Evolutionary conservation across 768 basidiomycete species (phyloP).

Genomic region (Leccinum variicolor): DNA sequence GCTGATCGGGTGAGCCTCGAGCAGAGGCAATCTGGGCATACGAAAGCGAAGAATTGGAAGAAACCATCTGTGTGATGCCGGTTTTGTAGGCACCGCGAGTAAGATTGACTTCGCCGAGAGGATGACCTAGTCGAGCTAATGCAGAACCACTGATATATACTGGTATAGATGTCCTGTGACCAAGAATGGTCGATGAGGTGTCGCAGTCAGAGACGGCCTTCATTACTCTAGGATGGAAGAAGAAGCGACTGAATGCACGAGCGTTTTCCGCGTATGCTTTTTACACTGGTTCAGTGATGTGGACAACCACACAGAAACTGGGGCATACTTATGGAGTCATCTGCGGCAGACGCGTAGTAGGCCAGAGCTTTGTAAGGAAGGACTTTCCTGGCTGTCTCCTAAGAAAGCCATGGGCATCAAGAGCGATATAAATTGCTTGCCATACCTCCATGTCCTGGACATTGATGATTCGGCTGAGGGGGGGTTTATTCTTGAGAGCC

Average conservation of each 20-base stretch:
- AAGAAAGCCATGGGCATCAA: neutral
- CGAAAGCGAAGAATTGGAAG: constrained; percentile 72
- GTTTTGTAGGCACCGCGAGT: constrained; percentile 62
- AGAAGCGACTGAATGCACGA: constrained; percentile 81
- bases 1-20: constrained; percentile 50
- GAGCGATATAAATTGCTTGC: neutral
- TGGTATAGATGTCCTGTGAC: constrained; percentile 68
- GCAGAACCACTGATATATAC: constrained; percentile 84
- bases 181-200: constrained; percentile 71
- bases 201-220: constrained; percentile 59
- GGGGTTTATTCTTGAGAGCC: constrained; percentile 59
- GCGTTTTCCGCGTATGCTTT: constrained; percentile 65
- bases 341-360: constrained; percentile 84
- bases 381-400: constrained; percentile 70
- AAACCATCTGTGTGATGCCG: constrained; percentile 83
- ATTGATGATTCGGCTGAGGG: constrained; percentile 66
- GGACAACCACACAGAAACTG: constrained; percentile 5
- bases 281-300: constrained; percentile 9
- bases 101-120: constrained; percentile 83
- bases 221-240: constrained; percentile 85
- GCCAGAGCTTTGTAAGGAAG: constrained; percentile 74
- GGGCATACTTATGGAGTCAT: constrained; percentile 76
- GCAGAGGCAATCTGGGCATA: constrained; percentile 58
- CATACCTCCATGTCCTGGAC: constrained; percentile 80
- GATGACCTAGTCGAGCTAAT: constrained; percentile 84